phyloP scores from a whole-genome alignment of 768 basidiomycete genomes.

The Terana coerulea region DNA sequence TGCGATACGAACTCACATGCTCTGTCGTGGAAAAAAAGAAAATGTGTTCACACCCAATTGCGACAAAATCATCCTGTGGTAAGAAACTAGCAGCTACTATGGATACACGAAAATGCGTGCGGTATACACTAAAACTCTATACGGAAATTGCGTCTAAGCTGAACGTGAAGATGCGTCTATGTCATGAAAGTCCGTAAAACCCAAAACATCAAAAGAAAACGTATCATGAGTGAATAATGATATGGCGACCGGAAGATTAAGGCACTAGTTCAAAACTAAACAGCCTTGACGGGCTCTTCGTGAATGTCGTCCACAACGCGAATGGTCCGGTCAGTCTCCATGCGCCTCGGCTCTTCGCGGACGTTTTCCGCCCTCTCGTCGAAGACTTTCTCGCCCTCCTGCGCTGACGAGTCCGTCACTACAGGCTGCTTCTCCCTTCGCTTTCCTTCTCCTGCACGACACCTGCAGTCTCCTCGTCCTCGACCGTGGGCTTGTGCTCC shows the following conservation, averaged over 20 bases:
- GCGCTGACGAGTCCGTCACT: not conserved
- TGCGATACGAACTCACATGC: too few species aligned
- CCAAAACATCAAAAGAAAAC: not conserved
- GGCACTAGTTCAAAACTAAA: constrained; percentile 24
- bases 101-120: too few species aligned
- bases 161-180: too few species aligned
- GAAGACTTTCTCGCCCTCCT: constrained; percentile 1
- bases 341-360: not conserved
- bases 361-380: constrained; percentile 2
- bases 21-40: too few species aligned
- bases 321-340: not conserved
- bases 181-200: not conserved
- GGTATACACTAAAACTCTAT: too few species aligned
- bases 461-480: constrained; percentile 13
- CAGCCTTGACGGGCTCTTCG: constrained; percentile 17
- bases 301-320: not conserved
- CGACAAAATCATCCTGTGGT: too few species aligned
- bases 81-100: too few species aligned
- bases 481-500: not conserved
- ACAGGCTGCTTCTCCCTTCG: not conserved
- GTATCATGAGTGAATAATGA: not conserved
- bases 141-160: too few species aligned
- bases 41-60: too few species aligned
- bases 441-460: constrained; percentile 20
- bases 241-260: constrained; percentile 41